phyloP scores from a whole-genome alignment of 306 rosid species.

The Betula pendula region DNA sequence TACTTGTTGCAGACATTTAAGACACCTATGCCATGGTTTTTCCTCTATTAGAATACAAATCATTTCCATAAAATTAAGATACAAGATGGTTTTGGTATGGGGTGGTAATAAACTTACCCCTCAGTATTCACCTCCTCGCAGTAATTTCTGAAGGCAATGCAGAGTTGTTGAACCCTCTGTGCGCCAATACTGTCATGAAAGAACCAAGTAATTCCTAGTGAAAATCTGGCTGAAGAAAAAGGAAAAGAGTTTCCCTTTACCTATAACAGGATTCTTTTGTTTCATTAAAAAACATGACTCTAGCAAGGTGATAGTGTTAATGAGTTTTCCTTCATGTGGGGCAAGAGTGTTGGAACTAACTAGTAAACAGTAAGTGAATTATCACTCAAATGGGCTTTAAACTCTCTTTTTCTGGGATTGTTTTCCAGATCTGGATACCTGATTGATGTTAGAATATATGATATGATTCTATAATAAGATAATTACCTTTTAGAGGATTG shows the following conservation, averaged over 20 bases:
- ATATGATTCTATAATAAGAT: no score
- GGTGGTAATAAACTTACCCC: conserved; percentile 50
- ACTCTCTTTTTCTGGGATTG: not conserved
- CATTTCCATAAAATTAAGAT: not conserved
- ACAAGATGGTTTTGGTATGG: not conserved
- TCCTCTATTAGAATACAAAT: conserved; percentile 6
- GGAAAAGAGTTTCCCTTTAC: not conserved
- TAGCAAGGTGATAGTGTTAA: not conserved
- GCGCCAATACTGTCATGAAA: conserved; percentile 76
- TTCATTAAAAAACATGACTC: not conserved
- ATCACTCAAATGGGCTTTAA: not conserved
- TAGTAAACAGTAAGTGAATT: not conserved
- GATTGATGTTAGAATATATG: not conserved
- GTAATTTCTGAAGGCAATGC: conserved; percentile 56
- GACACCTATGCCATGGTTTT: conserved; percentile 45
- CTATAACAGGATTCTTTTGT: not conserved
- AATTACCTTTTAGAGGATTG: not conserved
- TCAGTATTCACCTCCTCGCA: conserved; percentile 62
- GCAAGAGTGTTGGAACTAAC: not conserved
- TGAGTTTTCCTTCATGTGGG: conserved; percentile 1
- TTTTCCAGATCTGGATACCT: not conserved
- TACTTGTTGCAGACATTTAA: conserved; percentile 56
- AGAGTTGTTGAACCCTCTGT: conserved; percentile 63
- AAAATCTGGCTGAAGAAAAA: conserved; percentile 14
- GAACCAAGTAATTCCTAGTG: conserved; percentile 19